Percentiles rank a stretch among this genome's conserved stretches.
Conservation (phyloP, 495 filamentous ascomycete genomes). For the Neurospora sp. region DNA sequence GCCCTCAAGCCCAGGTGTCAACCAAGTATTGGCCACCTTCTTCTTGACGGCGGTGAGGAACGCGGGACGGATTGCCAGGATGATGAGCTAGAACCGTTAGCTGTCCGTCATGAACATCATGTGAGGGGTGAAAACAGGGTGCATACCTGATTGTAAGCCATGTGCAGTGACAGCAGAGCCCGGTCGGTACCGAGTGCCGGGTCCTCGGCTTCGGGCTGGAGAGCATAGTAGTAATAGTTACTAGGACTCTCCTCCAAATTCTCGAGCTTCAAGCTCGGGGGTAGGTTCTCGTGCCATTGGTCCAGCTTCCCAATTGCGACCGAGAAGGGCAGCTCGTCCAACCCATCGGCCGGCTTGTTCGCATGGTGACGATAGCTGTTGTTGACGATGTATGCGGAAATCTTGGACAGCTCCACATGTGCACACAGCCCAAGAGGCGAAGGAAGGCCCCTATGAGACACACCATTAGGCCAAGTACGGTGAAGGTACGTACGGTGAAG, state of each 20-base stretch:
- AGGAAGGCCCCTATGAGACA: conserved; percentile 18
- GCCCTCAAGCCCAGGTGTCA: conserved; percentile 5
- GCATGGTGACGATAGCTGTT: conserved; percentile 19
- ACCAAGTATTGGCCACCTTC: conserved; percentile 16
- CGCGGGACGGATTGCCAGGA: conserved; percentile 30
- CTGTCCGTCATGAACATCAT: background rate
- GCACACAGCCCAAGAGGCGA: conserved; percentile 24
- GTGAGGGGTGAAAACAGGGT: background rate
- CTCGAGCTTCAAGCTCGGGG: conserved; percentile 4
- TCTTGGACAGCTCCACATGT: conserved; percentile 26
- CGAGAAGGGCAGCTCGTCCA: conserved; percentile 1
- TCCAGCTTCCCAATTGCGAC: conserved; percentile 16
- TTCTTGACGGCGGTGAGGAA: conserved; percentile 29
- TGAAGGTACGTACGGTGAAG: background rate
- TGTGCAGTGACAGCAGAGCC: conserved; percentile 24
- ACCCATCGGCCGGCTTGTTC: conserved; percentile 2
- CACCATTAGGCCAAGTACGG: background rate
- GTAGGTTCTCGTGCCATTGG: conserved; percentile 16
- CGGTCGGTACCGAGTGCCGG: conserved; percentile 16
- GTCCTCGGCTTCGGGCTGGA: background rate
- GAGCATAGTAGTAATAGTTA: background rate
- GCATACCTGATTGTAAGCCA: conserved; percentile 32
- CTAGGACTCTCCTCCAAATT: conserved; percentile 1
- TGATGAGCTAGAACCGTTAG: conserved; percentile 22
- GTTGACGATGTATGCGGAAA: conserved; percentile 27